phyloP scores from a whole-genome alignment of 352 stramenopile genomes.

The Pseudoperonospora humuli region DNA sequence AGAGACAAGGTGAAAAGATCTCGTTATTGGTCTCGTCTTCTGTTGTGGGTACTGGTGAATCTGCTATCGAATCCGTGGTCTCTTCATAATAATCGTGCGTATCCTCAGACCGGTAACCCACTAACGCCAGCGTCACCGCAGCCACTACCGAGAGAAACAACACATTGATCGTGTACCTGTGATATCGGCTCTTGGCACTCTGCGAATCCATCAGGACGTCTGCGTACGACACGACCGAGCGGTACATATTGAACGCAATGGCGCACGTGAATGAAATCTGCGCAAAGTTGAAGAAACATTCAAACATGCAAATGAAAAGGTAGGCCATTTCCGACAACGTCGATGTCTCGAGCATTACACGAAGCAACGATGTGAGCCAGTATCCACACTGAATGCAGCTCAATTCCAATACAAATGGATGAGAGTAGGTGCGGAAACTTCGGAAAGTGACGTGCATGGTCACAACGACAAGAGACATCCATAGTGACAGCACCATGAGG shows the following conservation, averaged over 20 bases:
- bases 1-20: slow-evolving; percentile 53
- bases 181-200: slow-evolving; percentile 48
- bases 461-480: slow-evolving; percentile 70
- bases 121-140: slow-evolving; percentile 48
- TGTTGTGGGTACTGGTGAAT: slow-evolving; percentile 12
- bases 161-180: slow-evolving; percentile 58
- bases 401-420: slow-evolving; percentile 59
- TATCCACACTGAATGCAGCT: slow-evolving; percentile 64
- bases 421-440: slow-evolving; percentile 67
- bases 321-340: slow-evolving; percentile 39
- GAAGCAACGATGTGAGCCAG: slow-evolving; percentile 58
- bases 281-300: slow-evolving; percentile 74
- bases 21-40: slow-evolving; percentile 31
- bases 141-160: slow-evolving; percentile 53
- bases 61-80: slow-evolving; percentile 3
- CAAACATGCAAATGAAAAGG: slow-evolving; percentile 58
- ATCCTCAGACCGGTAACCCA: slow-evolving; percentile 36
- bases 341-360: slow-evolving; percentile 43
- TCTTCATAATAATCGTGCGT: slow-evolving; percentile 16
- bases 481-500: slow-evolving; percentile 67
- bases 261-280: slow-evolving; percentile 75
- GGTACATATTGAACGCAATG: slow-evolving; percentile 78
- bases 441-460: slow-evolving; percentile 67
- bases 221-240: slow-evolving; percentile 65
- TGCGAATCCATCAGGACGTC: slow-evolving; percentile 65